Percentiles rank a stretch among this genome's conserved stretches.
Conservation (phyloP, 148 eudicot species). For the Vaccinium vitisidaea region DNA sequence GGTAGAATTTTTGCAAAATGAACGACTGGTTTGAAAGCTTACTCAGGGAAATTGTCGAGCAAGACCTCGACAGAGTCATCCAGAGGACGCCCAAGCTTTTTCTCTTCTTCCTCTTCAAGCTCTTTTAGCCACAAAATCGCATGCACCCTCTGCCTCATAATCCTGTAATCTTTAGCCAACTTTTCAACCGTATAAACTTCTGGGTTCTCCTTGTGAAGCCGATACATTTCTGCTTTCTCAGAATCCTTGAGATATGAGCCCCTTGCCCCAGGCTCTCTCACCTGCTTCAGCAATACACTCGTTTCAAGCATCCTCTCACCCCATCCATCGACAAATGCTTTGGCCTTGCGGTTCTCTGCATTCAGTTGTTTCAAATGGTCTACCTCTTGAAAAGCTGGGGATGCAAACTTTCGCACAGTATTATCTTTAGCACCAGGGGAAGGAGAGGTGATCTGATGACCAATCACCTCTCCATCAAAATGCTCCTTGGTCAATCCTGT, state of each 20-base stretch:
- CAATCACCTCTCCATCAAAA: constrained; percentile 74
- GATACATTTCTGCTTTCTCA: constrained; percentile 87
- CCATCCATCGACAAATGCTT: constrained; percentile 38
- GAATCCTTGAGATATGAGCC: constrained; percentile 84
- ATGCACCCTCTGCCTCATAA: constrained; percentile 90
- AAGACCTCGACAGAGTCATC: constrained; percentile 90
- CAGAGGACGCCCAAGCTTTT: constrained; percentile 63
- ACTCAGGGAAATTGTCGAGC: constrained; percentile 78
- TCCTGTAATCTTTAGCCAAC: constrained; percentile 73
- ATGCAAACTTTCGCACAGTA: constrained; percentile 9
- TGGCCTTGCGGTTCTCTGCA: constrained; percentile 22
- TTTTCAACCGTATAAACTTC: constrained; percentile 71
- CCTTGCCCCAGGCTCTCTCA: constrained; percentile 85
- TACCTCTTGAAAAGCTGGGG: constrained; percentile 24
- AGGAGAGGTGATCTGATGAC: constrained; percentile 38
- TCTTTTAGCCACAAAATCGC: constrained; percentile 92
- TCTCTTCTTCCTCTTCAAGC: constrained; percentile 80
- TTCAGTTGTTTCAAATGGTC: constrained; percentile 15
- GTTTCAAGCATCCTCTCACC: constrained; percentile 43
- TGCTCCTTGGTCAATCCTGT: constrained; percentile 82
- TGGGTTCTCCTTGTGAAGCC: constrained; percentile 79
- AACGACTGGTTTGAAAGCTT: constrained; percentile 24
- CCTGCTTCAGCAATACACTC: constrained; percentile 60
- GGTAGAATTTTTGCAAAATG: not conserved
- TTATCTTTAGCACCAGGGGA: not conserved